Percentiles rank a stretch among this genome's conserved stretches.
Evolutionary conservation across 2,329 filamentous ascomycete genomes (phyloP).

Genomic region (Microascus cirrosus): DNA sequence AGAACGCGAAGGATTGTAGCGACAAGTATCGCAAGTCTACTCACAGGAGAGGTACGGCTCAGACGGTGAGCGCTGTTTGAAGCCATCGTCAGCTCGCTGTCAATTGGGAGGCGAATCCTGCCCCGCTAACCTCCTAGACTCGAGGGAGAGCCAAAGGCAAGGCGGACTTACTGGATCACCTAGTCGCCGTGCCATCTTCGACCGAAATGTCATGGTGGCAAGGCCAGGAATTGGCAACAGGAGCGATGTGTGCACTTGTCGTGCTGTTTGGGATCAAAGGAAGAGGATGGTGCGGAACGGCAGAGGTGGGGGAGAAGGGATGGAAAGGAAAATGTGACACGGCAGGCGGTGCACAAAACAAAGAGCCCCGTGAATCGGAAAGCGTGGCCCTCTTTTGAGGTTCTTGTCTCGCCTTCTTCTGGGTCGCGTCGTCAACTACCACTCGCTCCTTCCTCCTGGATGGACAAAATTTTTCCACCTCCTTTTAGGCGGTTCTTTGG

Average conservation of each 20-base stretch:
- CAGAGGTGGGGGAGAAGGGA: too few relatives aligned
- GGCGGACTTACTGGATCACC: conserved; percentile 29
- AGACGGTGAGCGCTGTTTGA: conserved; percentile 20
- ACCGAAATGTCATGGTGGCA: conserved; percentile 15
- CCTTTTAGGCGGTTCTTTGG: too few relatives aligned
- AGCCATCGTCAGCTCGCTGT: neutral
- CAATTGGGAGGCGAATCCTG: neutral
- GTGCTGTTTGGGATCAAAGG: too few relatives aligned
- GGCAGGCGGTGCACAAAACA: too few relatives aligned
- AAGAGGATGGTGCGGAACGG: too few relatives aligned
- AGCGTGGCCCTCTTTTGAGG: too few relatives aligned
- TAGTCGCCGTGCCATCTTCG: conserved; percentile 31
- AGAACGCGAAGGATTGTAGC: neutral
- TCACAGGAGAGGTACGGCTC: conserved; percentile 33
- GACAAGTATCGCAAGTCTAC: conserved; percentile 10
- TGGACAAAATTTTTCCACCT: too few relatives aligned
- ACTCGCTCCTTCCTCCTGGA: too few relatives aligned
- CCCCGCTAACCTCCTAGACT: neutral
- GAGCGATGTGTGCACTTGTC: neutral
- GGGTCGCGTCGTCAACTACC: too few relatives aligned
- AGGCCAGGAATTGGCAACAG: neutral
- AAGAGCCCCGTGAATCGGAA: too few relatives aligned
- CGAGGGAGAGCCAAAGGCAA: neutral
- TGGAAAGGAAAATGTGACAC: too few relatives aligned
- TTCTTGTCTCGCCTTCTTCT: too few relatives aligned